Conservation (phyloP, 495 filamentous ascomycete genomes). For the Xylaria acuta region DNA sequence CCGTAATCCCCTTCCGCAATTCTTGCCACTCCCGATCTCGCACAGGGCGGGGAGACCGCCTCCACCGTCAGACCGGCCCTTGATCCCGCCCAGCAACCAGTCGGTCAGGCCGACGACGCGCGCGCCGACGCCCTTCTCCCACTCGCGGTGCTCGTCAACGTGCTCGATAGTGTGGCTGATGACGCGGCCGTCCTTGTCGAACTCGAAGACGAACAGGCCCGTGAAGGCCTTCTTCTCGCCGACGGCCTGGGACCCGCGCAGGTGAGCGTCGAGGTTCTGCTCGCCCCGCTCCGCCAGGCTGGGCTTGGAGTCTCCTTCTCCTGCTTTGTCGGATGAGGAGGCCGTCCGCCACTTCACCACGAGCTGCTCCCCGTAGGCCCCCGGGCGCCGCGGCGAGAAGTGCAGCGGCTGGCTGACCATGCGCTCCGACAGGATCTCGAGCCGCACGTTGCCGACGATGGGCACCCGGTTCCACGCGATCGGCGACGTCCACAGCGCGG, state of each 20-base stretch:
- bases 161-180: slow-evolving; percentile 91
- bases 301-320: slow-evolving; percentile 41
- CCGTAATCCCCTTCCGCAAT: slow-evolving; percentile 3
- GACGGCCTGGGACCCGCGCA: slow-evolving; percentile 35
- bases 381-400: slow-evolving; percentile 39
- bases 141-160: slow-evolving; percentile 78
- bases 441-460: slow-evolving; percentile 83
- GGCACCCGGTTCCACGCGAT: slow-evolving; percentile 94
- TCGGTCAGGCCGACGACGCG: slow-evolving; percentile 86
- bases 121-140: slow-evolving; percentile 61
- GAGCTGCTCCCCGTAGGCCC: slow-evolving; percentile 72
- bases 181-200: slow-evolving; percentile 87
- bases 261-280: slow-evolving; percentile 32
- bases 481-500: slow-evolving; percentile 92
- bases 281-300: slow-evolving; percentile 38
- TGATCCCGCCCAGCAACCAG: slow-evolving; percentile 77
- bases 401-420: slow-evolving; percentile 65
- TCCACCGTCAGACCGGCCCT: slow-evolving; percentile 44
- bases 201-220: slow-evolving; percentile 93
- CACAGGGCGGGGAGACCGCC: slow-evolving; percentile 31
- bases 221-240: slow-evolving; percentile 66
- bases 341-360: slow-evolving; percentile 81
- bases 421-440: slow-evolving; percentile 85
- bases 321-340: slow-evolving; percentile 6
- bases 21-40: background rate